These are phyloP conservation scores for Viola odorata DNA, from an alignment of 345 rosid genomes.

Conservation along the genomic window DNA sequence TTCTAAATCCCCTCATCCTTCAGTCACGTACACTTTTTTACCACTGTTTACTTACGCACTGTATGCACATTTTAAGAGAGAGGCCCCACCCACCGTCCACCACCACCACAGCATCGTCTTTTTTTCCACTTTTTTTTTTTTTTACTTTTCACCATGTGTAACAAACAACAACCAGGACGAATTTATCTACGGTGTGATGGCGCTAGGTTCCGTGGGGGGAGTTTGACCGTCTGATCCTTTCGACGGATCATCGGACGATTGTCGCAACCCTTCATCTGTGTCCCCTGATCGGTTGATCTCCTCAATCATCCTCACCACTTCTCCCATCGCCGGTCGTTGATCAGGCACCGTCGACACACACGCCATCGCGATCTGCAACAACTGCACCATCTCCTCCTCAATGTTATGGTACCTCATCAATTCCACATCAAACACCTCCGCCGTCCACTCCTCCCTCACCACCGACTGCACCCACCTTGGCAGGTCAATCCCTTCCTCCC, in stretches of 20 bases:
- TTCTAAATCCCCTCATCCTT: neutral
- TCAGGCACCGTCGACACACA: conserved; percentile 87
- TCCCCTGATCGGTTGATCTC: conserved; percentile 74
- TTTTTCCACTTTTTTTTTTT: neutral
- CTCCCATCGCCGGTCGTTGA: conserved; percentile 79
- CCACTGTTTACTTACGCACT: conserved; percentile 26
- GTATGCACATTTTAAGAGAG: conserved; percentile 11
- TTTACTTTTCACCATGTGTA: neutral
- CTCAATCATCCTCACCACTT: conserved; percentile 87
- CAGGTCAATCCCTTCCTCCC: conserved; percentile 93
- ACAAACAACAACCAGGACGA: neutral
- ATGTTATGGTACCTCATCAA: conserved; percentile 84
- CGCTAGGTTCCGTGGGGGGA: conserved; percentile 61
- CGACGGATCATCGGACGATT: conserved; percentile 94
- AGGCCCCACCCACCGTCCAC: neutral
- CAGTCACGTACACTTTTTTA: conserved; percentile 22
- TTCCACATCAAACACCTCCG: conserved; percentile 93
- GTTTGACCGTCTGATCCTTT: conserved; percentile 90
- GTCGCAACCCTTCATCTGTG: conserved; percentile 78
- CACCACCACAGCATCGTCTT: neutral
- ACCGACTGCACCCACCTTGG: conserved; percentile 98
- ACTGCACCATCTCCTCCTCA: conserved; percentile 98
- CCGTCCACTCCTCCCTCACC: conserved; percentile 98
- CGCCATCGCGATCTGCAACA: conserved; percentile 89
- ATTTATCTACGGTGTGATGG: conserved; percentile 41